phyloP scores from a whole-genome alignment of 345 rosid genomes.

The Eucalyptus tenuipes region DNA sequence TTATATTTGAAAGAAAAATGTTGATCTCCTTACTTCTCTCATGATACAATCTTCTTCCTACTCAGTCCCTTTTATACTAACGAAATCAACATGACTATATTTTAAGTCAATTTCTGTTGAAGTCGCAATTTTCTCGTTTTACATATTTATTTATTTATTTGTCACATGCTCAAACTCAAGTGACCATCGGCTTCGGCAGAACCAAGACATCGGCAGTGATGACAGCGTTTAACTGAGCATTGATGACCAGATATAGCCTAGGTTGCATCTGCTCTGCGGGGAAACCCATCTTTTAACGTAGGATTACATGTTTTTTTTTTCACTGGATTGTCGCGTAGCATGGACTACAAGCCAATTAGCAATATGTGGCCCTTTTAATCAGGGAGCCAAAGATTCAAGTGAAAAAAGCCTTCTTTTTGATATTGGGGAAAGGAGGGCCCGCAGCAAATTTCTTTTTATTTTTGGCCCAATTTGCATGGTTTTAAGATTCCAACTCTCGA shows the following conservation, averaged over 20 bases:
- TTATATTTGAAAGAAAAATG: not conserved
- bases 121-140: not conserved
- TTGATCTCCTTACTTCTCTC: not conserved
- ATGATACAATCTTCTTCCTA: not conserved
- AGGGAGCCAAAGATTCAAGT: not conserved
- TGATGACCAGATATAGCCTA: not conserved
- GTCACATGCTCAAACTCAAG: not conserved
- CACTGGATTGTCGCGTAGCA: not conserved
- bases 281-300: not conserved
- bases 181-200: not conserved
- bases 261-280: not conserved
- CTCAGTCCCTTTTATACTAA: not conserved
- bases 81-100: not conserved
- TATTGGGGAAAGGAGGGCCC: not conserved
- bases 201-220: not conserved
- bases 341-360: not conserved
- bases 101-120: not conserved
- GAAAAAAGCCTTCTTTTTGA: not conserved
- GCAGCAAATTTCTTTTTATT: not conserved
- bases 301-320: not conserved
- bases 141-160: not conserved
- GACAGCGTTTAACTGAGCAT: not conserved
- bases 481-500: not conserved
- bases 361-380: not conserved
- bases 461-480: not conserved